phyloP scores from a whole-genome alignment of 139 green algal species.

The Chlorella sp. region DNA sequence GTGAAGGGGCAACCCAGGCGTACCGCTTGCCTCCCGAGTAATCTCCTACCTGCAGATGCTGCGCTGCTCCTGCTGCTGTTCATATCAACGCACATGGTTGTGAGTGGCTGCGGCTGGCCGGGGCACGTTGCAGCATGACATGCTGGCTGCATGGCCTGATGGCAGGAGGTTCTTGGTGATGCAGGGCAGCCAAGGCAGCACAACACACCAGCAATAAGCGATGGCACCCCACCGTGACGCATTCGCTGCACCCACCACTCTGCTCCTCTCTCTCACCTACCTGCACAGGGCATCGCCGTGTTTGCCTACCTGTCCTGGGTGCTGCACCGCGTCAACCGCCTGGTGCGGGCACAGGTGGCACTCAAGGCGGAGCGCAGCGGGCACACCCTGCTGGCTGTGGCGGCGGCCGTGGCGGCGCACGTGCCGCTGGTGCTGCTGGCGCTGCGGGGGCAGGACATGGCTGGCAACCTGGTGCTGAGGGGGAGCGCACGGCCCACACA shows the following conservation, averaged over 20 bases:
- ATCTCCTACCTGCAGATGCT: conserved; percentile 8
- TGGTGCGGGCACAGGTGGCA: conserved; percentile 44
- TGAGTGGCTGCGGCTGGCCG: neutral
- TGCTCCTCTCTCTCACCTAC: too few species aligned
- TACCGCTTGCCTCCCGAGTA: too few species aligned
- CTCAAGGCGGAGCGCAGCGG: conserved; percentile 33
- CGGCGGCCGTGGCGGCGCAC: neutral
- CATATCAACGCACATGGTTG: conserved; percentile 38
- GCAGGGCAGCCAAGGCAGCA: too few species aligned
- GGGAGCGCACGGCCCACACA: neutral
- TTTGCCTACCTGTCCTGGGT: conserved; percentile 42
- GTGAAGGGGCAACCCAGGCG: too few species aligned
- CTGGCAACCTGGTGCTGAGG: conserved; percentile 32
- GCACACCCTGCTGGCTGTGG: conserved; percentile 32
- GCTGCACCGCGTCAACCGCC: conserved; percentile 36
- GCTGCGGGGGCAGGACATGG: conserved; percentile 20
- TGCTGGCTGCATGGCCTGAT: neutral
- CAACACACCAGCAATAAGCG: too few species aligned
- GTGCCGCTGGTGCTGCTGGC: conserved; percentile 25
- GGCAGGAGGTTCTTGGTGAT: too few species aligned
- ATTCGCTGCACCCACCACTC: too few species aligned
- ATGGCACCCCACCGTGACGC: too few species aligned
- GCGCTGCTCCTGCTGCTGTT: conserved; percentile 58
- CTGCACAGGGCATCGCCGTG: conserved; percentile 28
- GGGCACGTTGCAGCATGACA: neutral